phyloP scores from a whole-genome alignment of 1,139 yeast species.

The Taphrina communis region DNA sequence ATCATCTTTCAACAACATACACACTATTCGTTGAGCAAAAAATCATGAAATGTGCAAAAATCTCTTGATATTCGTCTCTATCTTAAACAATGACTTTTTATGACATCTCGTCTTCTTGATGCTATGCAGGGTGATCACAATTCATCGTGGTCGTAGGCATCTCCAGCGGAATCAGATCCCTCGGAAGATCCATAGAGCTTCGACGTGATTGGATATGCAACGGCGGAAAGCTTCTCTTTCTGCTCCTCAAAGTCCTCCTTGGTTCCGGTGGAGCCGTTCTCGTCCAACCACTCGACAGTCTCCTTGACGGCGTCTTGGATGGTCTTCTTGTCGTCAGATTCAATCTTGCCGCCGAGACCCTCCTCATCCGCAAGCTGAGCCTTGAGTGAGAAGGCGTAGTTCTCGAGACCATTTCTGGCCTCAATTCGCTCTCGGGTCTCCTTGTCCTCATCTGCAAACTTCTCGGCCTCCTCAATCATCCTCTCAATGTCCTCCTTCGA shows the following conservation, averaged over 20 bases:
- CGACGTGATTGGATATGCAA: conserved; percentile 91
- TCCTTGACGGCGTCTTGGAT: conserved; percentile 87
- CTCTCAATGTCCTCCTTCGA: conserved; percentile 88
- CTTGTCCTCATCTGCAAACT: conserved; percentile 85
- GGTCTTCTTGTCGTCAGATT: conserved; percentile 90
- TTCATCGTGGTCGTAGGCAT: conserved; percentile 73
- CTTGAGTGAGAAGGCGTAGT: conserved; percentile 83
- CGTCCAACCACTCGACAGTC: conserved; percentile 85
- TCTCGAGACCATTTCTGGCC: conserved; percentile 84
- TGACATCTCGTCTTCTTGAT: neutral
- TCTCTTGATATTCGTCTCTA: conserved; percentile 14
- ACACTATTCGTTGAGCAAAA: neutral
- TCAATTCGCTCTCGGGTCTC: conserved; percentile 81
- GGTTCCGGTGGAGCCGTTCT: conserved; percentile 83
- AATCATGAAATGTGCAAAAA: neutral
- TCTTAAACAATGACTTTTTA: neutral
- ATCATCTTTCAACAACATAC: too few relatives aligned
- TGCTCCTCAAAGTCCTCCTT: conserved; percentile 94
- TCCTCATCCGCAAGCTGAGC: conserved; percentile 74
- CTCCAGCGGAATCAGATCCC: conserved; percentile 59
- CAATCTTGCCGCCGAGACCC: conserved; percentile 76
- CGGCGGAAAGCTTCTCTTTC: conserved; percentile 79
- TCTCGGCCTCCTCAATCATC: conserved; percentile 94
- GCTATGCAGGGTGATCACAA: conserved; percentile 48
- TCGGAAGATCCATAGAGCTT: conserved; percentile 77